These are phyloP conservation scores for Wickerhamomyces bisporus DNA, from an alignment of 805 yeast genomes.

Conservation along the genomic window DNA sequence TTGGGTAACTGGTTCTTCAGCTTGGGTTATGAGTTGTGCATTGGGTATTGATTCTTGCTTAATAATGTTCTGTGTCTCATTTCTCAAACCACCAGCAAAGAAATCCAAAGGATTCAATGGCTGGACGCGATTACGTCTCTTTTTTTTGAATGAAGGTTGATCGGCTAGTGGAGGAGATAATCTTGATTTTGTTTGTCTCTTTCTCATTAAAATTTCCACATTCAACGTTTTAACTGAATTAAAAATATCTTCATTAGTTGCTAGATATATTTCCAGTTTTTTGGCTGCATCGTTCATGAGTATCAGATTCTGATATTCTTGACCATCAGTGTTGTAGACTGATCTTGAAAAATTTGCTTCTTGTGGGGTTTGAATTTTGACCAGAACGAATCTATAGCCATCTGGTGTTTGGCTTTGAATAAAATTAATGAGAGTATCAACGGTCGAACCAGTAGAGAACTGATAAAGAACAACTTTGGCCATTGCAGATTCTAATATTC, in stretches of 20 bases:
- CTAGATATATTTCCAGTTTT: slow-evolving; percentile 15
- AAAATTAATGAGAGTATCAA: background rate
- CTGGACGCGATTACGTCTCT: slow-evolving; percentile 19
- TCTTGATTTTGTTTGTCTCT: slow-evolving; percentile 7
- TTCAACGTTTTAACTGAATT: slow-evolving; percentile 20
- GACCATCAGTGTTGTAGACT: background rate
- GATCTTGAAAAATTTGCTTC: background rate
- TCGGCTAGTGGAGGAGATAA: slow-evolving; percentile 1
- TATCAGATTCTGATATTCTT: slow-evolving; percentile 4
- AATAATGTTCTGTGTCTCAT: background rate
- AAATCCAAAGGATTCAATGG: slow-evolving; percentile 31
- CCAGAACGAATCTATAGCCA: slow-evolving; percentile 5
- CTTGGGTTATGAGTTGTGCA: background rate
- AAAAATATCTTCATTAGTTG: slow-evolving; percentile 25
- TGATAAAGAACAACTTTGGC: slow-evolving; percentile 11
- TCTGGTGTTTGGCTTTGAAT: background rate
- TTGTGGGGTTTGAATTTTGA: slow-evolving; percentile 11
- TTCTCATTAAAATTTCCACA: slow-evolving; percentile 6
- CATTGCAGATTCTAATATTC: slow-evolving; percentile 22
- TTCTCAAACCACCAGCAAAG: slow-evolving; percentile 33
- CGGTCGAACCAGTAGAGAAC: background rate
- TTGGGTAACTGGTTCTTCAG: background rate
- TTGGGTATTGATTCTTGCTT: background rate
- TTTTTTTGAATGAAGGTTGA: slow-evolving; percentile 11
- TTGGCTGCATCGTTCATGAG: slow-evolving; percentile 16